Evolutionary conservation across 345 rosid genomes (phyloP).

Genomic region (Physaria fendleri): DNA sequence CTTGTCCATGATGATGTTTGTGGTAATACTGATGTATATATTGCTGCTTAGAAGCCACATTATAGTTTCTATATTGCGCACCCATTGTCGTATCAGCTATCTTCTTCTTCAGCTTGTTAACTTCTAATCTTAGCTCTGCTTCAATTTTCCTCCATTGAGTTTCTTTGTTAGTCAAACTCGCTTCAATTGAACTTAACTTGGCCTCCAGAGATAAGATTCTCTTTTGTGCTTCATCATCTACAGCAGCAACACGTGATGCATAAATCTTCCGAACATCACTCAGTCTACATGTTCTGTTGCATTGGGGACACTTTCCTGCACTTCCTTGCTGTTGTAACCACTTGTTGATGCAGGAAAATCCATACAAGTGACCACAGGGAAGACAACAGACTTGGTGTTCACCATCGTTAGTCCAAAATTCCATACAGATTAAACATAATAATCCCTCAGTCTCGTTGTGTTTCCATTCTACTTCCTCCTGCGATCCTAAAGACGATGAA

Average conservation of each 20-base stretch:
- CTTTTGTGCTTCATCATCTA: conserved; percentile 69
- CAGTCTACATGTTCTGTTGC: conserved; percentile 49
- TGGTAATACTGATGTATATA: too few species aligned
- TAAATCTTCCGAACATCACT: conserved; percentile 63
- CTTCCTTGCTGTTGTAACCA: conserved; percentile 54
- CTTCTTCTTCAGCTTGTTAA: conserved; percentile 38
- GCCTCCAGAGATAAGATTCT: conserved; percentile 56
- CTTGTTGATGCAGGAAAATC: conserved; percentile 63
- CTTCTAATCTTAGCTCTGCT: conserved; percentile 37
- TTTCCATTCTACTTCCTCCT: too few species aligned
- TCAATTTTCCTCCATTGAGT: conserved; percentile 46
- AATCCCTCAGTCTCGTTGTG: too few species aligned
- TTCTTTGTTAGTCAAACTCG: conserved; percentile 41
- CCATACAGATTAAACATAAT: background rate
- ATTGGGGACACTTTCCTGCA: conserved; percentile 79
- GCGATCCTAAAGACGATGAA: background rate
- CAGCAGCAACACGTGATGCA: conserved; percentile 58
- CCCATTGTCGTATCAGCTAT: too few species aligned
- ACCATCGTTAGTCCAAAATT: background rate
- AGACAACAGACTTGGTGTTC: conserved; percentile 10
- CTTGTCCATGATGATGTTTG: conserved; percentile 22
- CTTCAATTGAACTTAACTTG: conserved; percentile 50
- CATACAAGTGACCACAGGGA: conserved; percentile 87
- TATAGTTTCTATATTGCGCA: too few species aligned
- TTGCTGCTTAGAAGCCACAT: too few species aligned